Evolutionary conservation across 495 filamentous ascomycete species (phyloP), one percentile per base, ranked within the genome.

Genomic region (Venustampulla echinocandica): DNA sequence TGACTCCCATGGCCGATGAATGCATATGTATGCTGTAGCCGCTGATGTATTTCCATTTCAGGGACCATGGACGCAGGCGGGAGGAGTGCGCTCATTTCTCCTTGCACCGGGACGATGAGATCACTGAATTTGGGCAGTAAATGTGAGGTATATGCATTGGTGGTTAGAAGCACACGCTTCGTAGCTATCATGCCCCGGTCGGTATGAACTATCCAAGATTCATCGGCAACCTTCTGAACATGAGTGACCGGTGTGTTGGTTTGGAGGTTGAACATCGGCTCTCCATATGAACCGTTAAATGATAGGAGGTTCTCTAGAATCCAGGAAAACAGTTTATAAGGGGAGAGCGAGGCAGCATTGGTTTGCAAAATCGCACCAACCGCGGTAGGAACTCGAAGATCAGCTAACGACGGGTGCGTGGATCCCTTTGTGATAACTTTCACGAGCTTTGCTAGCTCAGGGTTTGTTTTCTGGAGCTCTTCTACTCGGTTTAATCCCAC

Each of bases 81-180:
- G 0, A 74, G 50, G 10, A 92, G 74, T 0, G 84, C 78, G 20
- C 76, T 78, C 69, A 92, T 81, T 41, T 85, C 79, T 1, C 83
- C 84, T 14, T 83, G 69, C 0, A 87, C 80, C 0, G 88, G 88
- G 23, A 87, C 82, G 46, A 93, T 80, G 11, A 86, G 66, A 44
- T 82, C 82, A 19, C 67, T 60, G 44, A 93, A 80, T 0, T 62
- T 58, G 0, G 84, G 86, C 9, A 93, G 68, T 2, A 93, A 69
- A 50, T 83, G 71, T 0, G 79, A 79, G 0, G 83, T 87, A 50
- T 88, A 86, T 2, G 66, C 88, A 52, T 95, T 93, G 0, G 85
- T 90, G 9, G 82, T 80, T 32, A 94, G 74, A 5, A 93, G 69
- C 17, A 93, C 71, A 42, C 80, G 69, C 0, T 63, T 59, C 0